Percentiles rank a stretch among this genome's conserved stretches.
Conservation (phyloP, 2,329 filamentous ascomycete genomes). For the Colletotrichum paranaense region DNA sequence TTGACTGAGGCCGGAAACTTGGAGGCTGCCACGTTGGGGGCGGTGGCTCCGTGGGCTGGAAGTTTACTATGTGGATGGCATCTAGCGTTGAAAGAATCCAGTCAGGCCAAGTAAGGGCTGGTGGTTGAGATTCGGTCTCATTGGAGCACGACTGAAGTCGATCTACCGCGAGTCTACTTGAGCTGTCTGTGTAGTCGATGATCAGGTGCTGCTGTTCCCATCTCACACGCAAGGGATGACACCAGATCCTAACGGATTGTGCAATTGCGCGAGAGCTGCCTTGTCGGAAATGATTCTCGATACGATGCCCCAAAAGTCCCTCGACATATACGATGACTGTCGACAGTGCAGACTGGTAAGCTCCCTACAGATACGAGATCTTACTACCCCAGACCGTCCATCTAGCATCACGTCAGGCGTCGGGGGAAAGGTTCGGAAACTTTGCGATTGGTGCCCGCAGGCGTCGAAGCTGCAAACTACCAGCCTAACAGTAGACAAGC, state of each 20-base stretch:
- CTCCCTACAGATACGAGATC: constrained; percentile 20
- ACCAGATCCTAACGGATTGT: not conserved
- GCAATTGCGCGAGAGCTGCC: not conserved
- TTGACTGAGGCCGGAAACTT: no score
- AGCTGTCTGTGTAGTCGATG: not conserved
- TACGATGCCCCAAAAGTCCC: constrained; percentile 2
- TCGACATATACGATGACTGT: not conserved
- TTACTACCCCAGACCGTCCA: constrained; percentile 5
- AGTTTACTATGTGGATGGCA: not conserved
- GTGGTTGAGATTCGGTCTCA: not conserved
- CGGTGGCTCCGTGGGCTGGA: not conserved
- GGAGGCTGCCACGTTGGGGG: no score
- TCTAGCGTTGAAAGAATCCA: not conserved
- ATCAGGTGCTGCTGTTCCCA: not conserved
- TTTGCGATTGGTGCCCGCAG: constrained; percentile 27
- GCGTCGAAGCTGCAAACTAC: not conserved
- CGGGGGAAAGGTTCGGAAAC: not conserved
- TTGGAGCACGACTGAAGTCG: not conserved
- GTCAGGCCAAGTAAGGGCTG: not conserved
- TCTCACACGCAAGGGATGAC: not conserved
- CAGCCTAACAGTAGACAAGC: not conserved
- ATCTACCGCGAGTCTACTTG: not conserved
- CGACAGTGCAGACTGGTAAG: not conserved
- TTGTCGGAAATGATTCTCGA: not conserved
- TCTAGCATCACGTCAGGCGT: not conserved